Base-by-base conservation (phyloP, 306 rosid genomes). In the Begonia loranthoides region DNA sequence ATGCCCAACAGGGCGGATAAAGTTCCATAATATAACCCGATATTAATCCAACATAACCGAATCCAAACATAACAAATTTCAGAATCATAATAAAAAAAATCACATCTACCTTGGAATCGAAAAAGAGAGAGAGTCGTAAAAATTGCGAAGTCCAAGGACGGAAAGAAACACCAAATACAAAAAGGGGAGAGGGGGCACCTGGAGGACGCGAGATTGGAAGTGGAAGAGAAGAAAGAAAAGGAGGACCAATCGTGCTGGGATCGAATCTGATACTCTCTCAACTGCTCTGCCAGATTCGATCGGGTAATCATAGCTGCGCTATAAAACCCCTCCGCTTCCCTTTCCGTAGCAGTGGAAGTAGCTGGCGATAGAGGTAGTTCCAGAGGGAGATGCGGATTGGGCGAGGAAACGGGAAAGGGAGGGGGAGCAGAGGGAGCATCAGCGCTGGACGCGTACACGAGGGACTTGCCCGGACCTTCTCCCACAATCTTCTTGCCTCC, bases 221-320 rank as follows among this genome's bases (percentile, higher is more conserved):
- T 79, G 49, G 94, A 86, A 33, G 99, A 80, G 87, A 92, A 83
- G 84, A 92, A 92, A 64, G 96, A 92, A 73, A 86, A 70, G 69
- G 96, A 83, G 41, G 99, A 88, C 99, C 96, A 86, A 17, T 92
- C 96, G 64, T 83, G 94, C 66, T 92, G 86, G 60, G 99, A 92
- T 92, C 99, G 88, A 83, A 92, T 79, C 85, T 92, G 99, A 71
- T 92, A 92, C 67, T 92, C 99, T 45, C 96, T 65, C 56, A 92
- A 76, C 82, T 86, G 96, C 64, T 92, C 99, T 11, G 87, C 99
- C 61, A 92, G 93, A 86, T 92, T 92, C 79, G 99, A 92, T 76
- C 99, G 81, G 55, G 99, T 86, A 68, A 92, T 92, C 99, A 92
- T 92, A 59, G 64, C 73, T 19, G 34, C 15, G 41, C 50, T 16